These are phyloP conservation scores for Pseudogymnoascus verrucosus DNA, from an alignment of 2,329 filamentous ascomycete genomes.

Conservation along the genomic window DNA sequence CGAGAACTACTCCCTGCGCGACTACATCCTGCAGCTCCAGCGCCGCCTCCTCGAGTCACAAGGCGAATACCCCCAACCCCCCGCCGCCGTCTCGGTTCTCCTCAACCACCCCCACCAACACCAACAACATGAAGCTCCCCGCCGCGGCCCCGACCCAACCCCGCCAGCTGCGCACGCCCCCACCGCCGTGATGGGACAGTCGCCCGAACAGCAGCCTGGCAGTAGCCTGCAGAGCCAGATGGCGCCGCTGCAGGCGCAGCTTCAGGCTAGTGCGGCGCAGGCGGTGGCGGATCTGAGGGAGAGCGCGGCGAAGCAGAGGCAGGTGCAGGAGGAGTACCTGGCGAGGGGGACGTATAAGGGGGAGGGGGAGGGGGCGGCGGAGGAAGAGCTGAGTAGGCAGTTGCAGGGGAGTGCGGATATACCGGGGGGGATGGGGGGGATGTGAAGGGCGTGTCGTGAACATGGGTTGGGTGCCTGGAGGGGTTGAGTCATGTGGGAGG, in stretches of 20 bases:
- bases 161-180: slow-evolving; percentile 19
- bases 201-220: background rate
- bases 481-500: background rate
- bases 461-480: background rate
- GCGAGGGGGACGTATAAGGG: slow-evolving; percentile 10
- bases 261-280: slow-evolving; percentile 31
- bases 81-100: slow-evolving; percentile 59
- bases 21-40: slow-evolving; percentile 89
- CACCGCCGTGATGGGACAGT: slow-evolving; percentile 13
- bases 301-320: background rate
- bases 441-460: background rate
- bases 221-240: slow-evolving; percentile 18
- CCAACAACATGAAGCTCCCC: slow-evolving; percentile 23
- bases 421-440: background rate
- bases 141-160: slow-evolving; percentile 18
- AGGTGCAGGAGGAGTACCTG: background rate
- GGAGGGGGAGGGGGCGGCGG: slow-evolving; percentile 31
- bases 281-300: slow-evolving; percentile 24
- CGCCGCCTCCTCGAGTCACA: slow-evolving; percentile 75
- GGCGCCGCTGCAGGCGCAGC: slow-evolving; percentile 28
- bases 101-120: slow-evolving; percentile 43
- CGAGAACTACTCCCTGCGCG: slow-evolving; percentile 84
- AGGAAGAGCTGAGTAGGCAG: slow-evolving; percentile 49
- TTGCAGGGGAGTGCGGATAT: slow-evolving; percentile 29
- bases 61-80: slow-evolving; percentile 76